Evolutionary conservation across 495 filamentous ascomycete species (phyloP).

Genomic region (Cryomyces minteri): DNA sequence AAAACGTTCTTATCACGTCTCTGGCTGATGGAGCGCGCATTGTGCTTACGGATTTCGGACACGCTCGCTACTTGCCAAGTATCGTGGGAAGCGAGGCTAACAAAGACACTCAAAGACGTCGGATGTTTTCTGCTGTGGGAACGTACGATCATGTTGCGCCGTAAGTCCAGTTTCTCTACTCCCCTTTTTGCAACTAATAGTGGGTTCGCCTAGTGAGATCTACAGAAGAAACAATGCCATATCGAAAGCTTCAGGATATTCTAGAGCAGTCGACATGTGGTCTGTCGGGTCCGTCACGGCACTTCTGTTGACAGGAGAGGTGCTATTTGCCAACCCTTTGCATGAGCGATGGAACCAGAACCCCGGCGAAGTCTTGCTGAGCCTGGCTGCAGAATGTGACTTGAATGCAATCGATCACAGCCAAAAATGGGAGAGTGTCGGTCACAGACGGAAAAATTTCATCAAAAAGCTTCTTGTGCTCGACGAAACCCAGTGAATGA

Average conservation of each 20-base stretch:
- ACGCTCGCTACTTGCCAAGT: slow-evolving; percentile 27
- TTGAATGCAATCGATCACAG: slow-evolving; percentile 20
- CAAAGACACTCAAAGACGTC: slow-evolving; percentile 12
- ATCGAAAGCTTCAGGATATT: slow-evolving; percentile 29
- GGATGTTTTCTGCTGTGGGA: slow-evolving; percentile 45
- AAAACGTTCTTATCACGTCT: slow-evolving; percentile 45
- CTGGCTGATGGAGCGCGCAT: slow-evolving; percentile 26
- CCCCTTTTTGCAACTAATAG: slow-evolving; percentile 3
- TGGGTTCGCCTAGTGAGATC: slow-evolving; percentile 11
- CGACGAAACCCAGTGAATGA: slow-evolving; percentile 31
- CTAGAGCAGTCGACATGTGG: slow-evolving; percentile 44
- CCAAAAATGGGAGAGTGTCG: slow-evolving; percentile 20
- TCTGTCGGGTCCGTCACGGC: slow-evolving; percentile 36
- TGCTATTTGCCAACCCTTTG: slow-evolving; percentile 15
- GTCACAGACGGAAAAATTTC: slow-evolving; percentile 30
- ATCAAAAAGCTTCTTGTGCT: slow-evolving; percentile 32
- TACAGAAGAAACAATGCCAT: slow-evolving; percentile 12
- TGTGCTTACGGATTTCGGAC: slow-evolving; percentile 60
- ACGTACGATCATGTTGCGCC: slow-evolving; percentile 51
- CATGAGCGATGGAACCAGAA: slow-evolving; percentile 3
- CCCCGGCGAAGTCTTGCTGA: slow-evolving; percentile 7
- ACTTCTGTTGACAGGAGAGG: slow-evolving; percentile 30
- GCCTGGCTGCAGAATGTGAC: slow-evolving; percentile 13
- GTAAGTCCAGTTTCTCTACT: slow-evolving; percentile 29
- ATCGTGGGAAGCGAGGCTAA: neutral